Base-by-base conservation (phyloP, 225 moss, liverwort and hornwort species). In the Ulota crispa region DNA sequence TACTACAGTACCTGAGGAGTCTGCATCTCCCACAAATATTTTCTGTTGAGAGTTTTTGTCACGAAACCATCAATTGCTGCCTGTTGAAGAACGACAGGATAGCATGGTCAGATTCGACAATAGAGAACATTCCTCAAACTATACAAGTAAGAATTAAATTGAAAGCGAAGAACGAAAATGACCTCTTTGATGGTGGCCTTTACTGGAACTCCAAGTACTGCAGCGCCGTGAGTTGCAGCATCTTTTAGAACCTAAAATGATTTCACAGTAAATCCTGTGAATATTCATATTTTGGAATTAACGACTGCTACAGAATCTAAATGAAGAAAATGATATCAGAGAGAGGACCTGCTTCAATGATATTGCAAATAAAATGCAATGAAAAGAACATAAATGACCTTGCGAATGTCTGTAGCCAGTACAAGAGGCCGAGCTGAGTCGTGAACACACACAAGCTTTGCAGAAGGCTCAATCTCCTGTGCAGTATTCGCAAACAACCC, bases 131-230 rank as follows among this genome's bases (percentile, higher is more conserved):
- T 71, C 43, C 31, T 26, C n/a, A 28, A 5, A 61, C 7, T 54
- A 21, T 21, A 26, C 32, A 30, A 5, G 2, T 23, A 43, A 23
- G 1, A 26, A 23, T 4, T 8, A 1, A 64, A 27, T n/a, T 28
- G 6, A 50, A 52, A 68, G 50, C 54, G 63, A 37, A 60, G 61
- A 47, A 80, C 65, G 43, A 55, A 53, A 64, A 30, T 57, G 5
- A 89, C 97, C 93, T 97, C 95, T 83, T 97, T 97, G 43, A 97
- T 97, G 37, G 97, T 97, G 81, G 97, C 89, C 84, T 95, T 97
- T 3, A 93, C 93, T 83, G 92, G 95, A 34, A 95, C 97, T 83
- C 97, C 97, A 73, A 97, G 90, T 37, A 97, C 94, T 74, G 97
- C 97, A 70, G 94, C 97, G 50, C 97, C 97, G 81, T 92, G 87